phyloP scores from a whole-genome alignment of 176 grass and related monocot species.

The Canna indica region DNA sequence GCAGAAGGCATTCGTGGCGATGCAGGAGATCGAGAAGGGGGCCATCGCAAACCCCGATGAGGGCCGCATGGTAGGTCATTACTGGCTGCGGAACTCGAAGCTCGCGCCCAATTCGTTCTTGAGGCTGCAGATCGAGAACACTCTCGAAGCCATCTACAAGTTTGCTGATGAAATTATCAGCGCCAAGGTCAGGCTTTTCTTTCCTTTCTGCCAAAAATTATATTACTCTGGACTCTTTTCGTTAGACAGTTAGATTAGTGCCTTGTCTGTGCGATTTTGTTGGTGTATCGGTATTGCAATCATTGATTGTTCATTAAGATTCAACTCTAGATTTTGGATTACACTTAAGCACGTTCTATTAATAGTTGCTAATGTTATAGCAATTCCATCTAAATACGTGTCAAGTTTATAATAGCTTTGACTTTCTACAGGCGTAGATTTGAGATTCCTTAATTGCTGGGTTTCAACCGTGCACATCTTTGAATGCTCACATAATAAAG shows the following conservation, averaged over 20 bases:
- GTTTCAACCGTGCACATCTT: too few species aligned
- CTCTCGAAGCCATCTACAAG: slow-evolving; percentile 59
- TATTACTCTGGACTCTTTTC: background rate
- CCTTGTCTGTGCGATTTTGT: background rate
- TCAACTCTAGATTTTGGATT: background rate
- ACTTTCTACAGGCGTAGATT: too few species aligned
- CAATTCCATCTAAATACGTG: too few species aligned
- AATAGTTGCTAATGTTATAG: too few species aligned
- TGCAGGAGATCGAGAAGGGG: slow-evolving; percentile 94
- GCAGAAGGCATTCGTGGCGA: slow-evolving; percentile 59
- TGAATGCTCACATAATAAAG: too few species aligned
- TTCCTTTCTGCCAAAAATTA: background rate
- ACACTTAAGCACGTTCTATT: too few species aligned
- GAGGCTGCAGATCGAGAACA: slow-evolving; percentile 61
- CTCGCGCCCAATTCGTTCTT: slow-evolving; percentile 65
- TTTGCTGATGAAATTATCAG: slow-evolving; percentile 75
- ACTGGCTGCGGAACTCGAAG: slow-evolving; percentile 78
- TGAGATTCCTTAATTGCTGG: too few species aligned
- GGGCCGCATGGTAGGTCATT: slow-evolving; percentile 83
- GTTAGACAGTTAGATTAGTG: background rate
- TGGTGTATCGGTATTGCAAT: background rate
- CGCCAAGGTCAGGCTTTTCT: slow-evolving; percentile 44
- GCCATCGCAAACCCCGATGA: slow-evolving; percentile 96
- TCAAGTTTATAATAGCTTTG: too few species aligned
- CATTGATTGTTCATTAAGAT: background rate